Base-by-base conservation (phyloP, 768 basidiomycete species). In the Gloeopeniophorella convolvens region DNA sequence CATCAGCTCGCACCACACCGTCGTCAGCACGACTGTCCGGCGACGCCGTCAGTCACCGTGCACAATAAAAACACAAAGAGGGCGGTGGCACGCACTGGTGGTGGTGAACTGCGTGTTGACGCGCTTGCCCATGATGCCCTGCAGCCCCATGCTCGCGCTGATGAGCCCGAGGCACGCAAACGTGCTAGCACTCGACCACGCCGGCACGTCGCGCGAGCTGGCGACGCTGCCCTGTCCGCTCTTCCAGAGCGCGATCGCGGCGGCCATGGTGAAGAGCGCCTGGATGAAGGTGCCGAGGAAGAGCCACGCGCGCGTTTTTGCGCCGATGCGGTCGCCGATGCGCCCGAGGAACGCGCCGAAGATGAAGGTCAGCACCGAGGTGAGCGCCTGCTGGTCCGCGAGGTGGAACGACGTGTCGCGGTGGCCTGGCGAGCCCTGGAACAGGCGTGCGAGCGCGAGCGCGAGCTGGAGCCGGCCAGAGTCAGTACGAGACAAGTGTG, bases 1-100 rank as follows among this genome's bases (percentile, higher is more conserved):
- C 75, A 87, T 76, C 41, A 93, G 77, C 59, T 93, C 90, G 57
- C 89, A 88, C 89, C 89, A 93, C 49, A 90, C 77, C 15, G 86
- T 88, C 13, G 90, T 93, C 9, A 93, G 72, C 36, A 91, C 87
- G 56, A 90, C 87, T 81, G 63, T 18, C 16, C 11, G 26, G 24
- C 40, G 33, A 15, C 48, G 26, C 33, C n/a, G 44, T 31, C 26
- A 44, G 37, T 21, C 26, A 33, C 20, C 28, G 18, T 18, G 42
- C 12, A 26, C 20, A 34, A 33, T 32, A 40, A 33, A 26, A 36
- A 16, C 28, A 18, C 36, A 34, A 18, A 24, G 31, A 37, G 11
- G 15, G 21, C 41, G 32, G 12, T 2, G 26, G 23, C 27, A 74
- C 79, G 61, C 35, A 85, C 84, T 82, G 16, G 83, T 85, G 0